Evolutionary conservation across 169 alveolate genomes (phyloP).

Genomic region (Sarcocystis neurona): DNA sequence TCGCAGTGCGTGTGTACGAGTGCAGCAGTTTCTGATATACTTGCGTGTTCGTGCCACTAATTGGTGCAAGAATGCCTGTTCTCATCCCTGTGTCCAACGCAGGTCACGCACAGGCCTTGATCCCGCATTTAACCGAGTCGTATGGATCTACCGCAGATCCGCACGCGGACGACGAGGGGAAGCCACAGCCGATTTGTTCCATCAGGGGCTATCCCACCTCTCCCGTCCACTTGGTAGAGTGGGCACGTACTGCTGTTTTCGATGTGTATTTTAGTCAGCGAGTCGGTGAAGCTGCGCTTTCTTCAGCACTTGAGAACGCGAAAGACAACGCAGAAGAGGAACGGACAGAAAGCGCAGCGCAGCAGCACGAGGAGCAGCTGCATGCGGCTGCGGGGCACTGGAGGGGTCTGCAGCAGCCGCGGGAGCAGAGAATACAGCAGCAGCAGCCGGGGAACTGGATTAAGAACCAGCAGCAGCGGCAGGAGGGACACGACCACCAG

Average conservation of each 20-base stretch:
- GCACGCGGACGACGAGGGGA: conserved; percentile 84
- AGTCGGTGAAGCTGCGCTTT: too few relatives aligned
- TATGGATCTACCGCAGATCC: conserved; percentile 98
- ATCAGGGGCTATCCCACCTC: conserved; percentile 96
- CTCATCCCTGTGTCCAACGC: neutral
- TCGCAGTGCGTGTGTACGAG: too few relatives aligned
- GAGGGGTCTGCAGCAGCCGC: neutral
- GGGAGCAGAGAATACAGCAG: conserved; percentile 1
- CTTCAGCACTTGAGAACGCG: too few relatives aligned
- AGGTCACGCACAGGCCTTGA: conserved; percentile 86
- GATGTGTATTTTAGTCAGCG: neutral
- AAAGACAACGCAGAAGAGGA: too few relatives aligned
- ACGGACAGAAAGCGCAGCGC: too few relatives aligned
- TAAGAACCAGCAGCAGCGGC: too few relatives aligned
- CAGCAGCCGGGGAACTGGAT: conserved; percentile 20
- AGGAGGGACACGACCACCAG: too few relatives aligned
- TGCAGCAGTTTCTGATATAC: too few relatives aligned
- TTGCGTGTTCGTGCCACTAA: too few relatives aligned
- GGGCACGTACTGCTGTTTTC: conserved; percentile 95
- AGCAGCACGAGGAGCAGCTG: too few relatives aligned
- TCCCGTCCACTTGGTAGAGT: conserved; percentile 98
- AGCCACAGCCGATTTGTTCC: conserved; percentile 95
- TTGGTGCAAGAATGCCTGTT: too few relatives aligned
- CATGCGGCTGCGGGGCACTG: too few relatives aligned
- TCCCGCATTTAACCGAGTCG: conserved; percentile 96